phyloP scores from a whole-genome alignment of 2,329 filamentous ascomycete species.

The Clonostachys chloroleuca region DNA sequence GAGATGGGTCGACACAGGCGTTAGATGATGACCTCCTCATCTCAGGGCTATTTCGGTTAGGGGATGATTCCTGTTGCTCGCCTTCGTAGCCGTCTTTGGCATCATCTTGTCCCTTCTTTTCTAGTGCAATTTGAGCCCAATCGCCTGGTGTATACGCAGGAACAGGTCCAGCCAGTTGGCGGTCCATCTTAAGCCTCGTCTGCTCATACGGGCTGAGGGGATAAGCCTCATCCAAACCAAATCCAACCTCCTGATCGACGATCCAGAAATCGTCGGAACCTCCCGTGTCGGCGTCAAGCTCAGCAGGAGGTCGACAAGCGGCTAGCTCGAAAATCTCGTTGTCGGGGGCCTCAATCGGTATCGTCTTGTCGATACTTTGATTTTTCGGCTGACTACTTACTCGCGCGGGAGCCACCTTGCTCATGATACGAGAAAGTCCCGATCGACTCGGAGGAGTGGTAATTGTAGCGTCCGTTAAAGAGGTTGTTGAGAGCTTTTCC shows the following conservation, averaged over 20 bases:
- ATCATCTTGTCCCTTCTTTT: slow-evolving; percentile 15
- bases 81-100: background rate
- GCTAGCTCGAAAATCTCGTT: slow-evolving; percentile 50
- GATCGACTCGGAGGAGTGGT: too few species aligned
- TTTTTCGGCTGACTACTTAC: too few species aligned
- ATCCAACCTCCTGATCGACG: slow-evolving; percentile 30
- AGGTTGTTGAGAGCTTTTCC: slow-evolving; percentile 22
- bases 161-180: slow-evolving; percentile 43
- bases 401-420: too few species aligned
- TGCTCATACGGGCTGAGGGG: slow-evolving; percentile 44
- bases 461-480: slow-evolving; percentile 8
- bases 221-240: slow-evolving; percentile 29
- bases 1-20: too few species aligned
- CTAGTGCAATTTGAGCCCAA: slow-evolving; percentile 14
- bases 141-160: slow-evolving; percentile 39
- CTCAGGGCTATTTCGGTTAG: too few species aligned
- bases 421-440: too few species aligned
- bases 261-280: slow-evolving; percentile 9
- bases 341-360: slow-evolving; percentile 26
- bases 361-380: slow-evolving; percentile 8
- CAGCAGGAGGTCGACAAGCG: slow-evolving; percentile 37
- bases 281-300: slow-evolving; percentile 34
- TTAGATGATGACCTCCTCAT: too few species aligned
- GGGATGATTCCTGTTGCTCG: too few species aligned
- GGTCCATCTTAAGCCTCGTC: slow-evolving; percentile 43